Base-by-base conservation (phyloP, 306 rosid species). In the Cicer yamashitae region DNA sequence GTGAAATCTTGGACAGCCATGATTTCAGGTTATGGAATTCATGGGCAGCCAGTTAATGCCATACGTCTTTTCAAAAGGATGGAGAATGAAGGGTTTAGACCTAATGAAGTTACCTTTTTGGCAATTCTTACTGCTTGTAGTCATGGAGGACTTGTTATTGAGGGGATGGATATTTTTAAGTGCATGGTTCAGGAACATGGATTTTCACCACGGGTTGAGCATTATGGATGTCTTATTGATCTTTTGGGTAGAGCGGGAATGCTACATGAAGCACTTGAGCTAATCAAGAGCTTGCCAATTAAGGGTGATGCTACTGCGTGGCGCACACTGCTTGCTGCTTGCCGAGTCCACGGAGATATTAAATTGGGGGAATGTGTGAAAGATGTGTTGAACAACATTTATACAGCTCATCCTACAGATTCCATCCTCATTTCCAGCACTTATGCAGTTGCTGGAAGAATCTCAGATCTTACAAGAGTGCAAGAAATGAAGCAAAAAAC, bases 191-290 rank as follows among this genome's bases (percentile, higher is more conserved):
- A 76, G 61, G 56, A 84, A 56, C 82, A 82, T 77, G 84, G 86
- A 3, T 68, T 89, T 77, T 73, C 75, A 41, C 94, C 90, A 30
- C 79, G 58, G 60, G 81, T 86, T 65, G 91, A 88, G 85, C 94
- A 91, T 79, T 91, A 91, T 48, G 90, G 92, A 71, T 86, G 94
- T 70, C 75, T 89, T 66, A 38, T 91, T 48, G 93, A 87, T 85
- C 94, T 91, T 52, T 77, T 91, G 68, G 94, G 97, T 59, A 85
- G 97, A 51, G 89, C 91, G 8, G 97, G 97, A 58, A 79, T 91
- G 87, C 68, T 87, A 46, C 84, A 82, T 68, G 94, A 91, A 87
- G 94, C 92, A 40, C 82, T 84, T 82, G 62, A 65, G 68, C 77
- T 91, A 34, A 84, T 91, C 41, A 80, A 82, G 63, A 80, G 87